phyloP scores from a whole-genome alignment of 371 early-diverging fungal species.

The Mucor mucedo region DNA sequence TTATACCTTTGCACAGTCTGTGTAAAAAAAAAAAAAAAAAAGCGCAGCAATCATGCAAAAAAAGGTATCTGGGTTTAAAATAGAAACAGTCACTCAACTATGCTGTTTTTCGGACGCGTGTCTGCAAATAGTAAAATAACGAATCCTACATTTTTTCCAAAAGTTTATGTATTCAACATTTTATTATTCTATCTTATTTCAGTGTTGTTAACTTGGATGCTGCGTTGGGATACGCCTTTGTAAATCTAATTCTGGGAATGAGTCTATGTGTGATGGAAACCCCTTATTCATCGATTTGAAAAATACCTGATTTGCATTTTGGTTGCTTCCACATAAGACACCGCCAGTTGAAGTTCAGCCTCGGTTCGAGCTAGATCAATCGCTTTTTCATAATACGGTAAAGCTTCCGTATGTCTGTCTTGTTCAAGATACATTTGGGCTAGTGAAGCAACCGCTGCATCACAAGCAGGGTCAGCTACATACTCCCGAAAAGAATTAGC shows the following conservation, averaged over 20 bases:
- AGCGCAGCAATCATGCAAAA: too few species aligned
- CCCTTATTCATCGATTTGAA: not conserved
- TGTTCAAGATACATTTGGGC: constrained; percentile 88
- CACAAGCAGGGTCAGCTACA: constrained; percentile 50
- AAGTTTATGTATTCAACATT: too few species aligned
- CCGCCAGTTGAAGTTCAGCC: constrained; percentile 83
- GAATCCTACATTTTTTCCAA: too few species aligned
- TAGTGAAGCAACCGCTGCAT: constrained; percentile 90
- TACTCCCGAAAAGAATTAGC: not conserved
- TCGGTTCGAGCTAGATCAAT: constrained; percentile 87
- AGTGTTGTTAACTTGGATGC: constrained; percentile 40
- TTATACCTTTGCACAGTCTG: too few species aligned
- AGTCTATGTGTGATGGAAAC: too few species aligned
- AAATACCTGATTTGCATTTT: constrained; percentile 36
- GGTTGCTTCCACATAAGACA: constrained; percentile 73
- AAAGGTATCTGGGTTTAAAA: too few species aligned
- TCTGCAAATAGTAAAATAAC: too few species aligned
- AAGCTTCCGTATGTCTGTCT: constrained; percentile 82
- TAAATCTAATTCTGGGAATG: constrained; percentile 22
- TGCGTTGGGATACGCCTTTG: constrained; percentile 46
- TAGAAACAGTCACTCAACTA: too few species aligned
- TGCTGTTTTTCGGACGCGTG: too few species aligned
- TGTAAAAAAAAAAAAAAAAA: too few species aligned
- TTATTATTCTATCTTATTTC: not conserved
- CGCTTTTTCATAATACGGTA: constrained; percentile 80